Conservation (phyloP, 768 basidiomycete species). For the Tulasnella sp. region DNA sequence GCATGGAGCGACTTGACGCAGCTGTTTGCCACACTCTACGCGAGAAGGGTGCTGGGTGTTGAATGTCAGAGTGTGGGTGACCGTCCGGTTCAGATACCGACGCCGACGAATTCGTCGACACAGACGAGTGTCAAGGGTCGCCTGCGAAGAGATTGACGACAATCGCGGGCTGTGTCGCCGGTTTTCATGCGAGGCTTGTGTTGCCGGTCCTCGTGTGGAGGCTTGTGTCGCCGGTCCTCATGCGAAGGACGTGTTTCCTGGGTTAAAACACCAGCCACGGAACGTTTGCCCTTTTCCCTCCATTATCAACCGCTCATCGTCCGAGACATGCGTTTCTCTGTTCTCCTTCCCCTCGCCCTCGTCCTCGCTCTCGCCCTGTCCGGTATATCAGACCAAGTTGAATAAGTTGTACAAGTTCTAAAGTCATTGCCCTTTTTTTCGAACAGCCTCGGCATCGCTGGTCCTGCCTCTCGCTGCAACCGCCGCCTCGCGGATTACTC, state of each 20-base stretch:
- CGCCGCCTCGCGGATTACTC: not conserved
- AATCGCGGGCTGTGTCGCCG: too few species aligned
- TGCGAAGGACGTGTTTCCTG: not conserved
- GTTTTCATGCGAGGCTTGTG: too few species aligned
- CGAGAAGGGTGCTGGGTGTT: too few species aligned
- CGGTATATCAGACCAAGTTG: not conserved
- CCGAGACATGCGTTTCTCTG: not conserved
- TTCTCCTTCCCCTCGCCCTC: constrained; percentile 4
- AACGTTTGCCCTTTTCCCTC: not conserved
- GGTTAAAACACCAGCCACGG: not conserved
- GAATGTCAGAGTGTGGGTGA: too few species aligned
- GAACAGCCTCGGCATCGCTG: not conserved
- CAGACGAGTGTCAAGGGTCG: too few species aligned
- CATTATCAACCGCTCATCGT: not conserved
- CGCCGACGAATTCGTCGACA: not conserved
- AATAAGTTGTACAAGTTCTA: not conserved
- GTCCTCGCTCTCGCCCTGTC: not conserved
- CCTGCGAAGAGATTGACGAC: too few species aligned
- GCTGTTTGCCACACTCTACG: too few species aligned
- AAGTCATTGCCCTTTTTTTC: not conserved
- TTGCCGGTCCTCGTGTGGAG: too few species aligned
- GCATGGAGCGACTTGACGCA: too few species aligned
- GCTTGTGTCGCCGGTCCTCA: too few species aligned
- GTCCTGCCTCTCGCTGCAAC: not conserved
- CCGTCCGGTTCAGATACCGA: not conserved